Evolutionary conservation across 2,329 filamentous ascomycete species (phyloP), one percentile per base, ranked within the genome.

Genomic region (Cadophora malorum): DNA sequence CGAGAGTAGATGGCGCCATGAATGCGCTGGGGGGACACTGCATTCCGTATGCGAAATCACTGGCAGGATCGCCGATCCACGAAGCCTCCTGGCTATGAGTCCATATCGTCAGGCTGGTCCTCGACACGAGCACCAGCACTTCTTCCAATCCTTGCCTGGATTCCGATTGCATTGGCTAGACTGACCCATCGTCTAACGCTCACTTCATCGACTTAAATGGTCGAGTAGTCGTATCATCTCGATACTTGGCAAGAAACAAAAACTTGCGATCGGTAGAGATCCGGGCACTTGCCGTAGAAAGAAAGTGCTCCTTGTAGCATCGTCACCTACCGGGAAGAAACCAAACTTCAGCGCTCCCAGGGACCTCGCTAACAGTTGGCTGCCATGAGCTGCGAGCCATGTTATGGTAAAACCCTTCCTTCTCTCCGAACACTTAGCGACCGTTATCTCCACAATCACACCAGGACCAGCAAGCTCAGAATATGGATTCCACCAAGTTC

Each of bases 361-460:
- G 31, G 8, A 12, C 1, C 19, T 35, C 16, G 6, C 4, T 3
- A 33, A 25, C 14, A 35, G 10, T 8, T 33, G 25, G 28, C 28
- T 33, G 33, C 2, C 35, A 9, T 38, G 35, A 14, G 35, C 41
- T 12, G 16, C 16, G 41, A 19, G 16, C 12, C 16, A 16, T 5
- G 52, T 28, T 14, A 25, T 33, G 19, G 12, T 55, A 55, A 8
- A 10, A 58, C 23, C n/a, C n/a, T 35, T 6, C 53, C 7, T n/a
- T 23, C 10, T 16, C 55, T 21, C 19, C n/a, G 45, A 41, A 59
- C 56, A 59, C 56, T 45, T 41, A 59, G 56, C 33, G 35, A 41
- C n/a, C 55, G 35, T 59, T 38, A 28, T 59, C 35, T 45, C 33
- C 56, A 59, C 55, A 59, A 5, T n/a, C 3, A 23, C 1, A 25